phyloP scores from a whole-genome alignment of 805 yeast genomes.

The Hanseniaspora lindneri region DNA sequence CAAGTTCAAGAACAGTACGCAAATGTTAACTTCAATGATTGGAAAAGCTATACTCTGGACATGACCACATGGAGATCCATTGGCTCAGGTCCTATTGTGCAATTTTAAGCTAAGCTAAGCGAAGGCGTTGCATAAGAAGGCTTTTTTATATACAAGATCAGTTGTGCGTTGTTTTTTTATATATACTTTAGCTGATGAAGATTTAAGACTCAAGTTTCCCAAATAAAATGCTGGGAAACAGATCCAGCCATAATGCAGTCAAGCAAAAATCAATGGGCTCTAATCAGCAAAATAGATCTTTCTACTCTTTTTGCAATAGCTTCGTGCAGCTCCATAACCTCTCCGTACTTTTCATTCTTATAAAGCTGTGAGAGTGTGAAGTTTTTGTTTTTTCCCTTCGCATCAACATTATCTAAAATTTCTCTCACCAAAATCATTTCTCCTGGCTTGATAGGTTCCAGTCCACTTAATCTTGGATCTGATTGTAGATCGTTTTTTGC shows the following conservation, averaged over 20 bases:
- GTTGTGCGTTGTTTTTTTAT: not conserved
- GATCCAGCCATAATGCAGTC: not conserved
- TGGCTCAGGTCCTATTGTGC: constrained; percentile 53
- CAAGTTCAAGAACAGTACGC: constrained; percentile 18
- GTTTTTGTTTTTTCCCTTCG: not conserved
- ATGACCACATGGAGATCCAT: constrained; percentile 71
- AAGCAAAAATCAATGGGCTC: constrained; percentile 38
- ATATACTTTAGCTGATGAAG: constrained; percentile 14
- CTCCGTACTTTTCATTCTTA: constrained; percentile 30
- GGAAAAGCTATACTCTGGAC: constrained; percentile 80
- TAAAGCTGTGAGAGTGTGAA: constrained; percentile 5
- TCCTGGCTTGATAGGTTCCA: constrained; percentile 77
- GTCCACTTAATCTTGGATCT: constrained; percentile 62
- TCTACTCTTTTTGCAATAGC: constrained; percentile 58
- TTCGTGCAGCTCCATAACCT: constrained; percentile 67
- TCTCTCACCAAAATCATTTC: constrained; percentile 66
- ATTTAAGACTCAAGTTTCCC: too few species aligned
- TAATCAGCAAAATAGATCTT: constrained; percentile 71
- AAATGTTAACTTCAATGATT: constrained; percentile 42
- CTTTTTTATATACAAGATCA: not conserved
- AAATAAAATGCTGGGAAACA: too few species aligned
- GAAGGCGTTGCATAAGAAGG: not conserved
- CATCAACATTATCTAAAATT: not conserved
- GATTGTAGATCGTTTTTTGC: constrained; percentile 38
- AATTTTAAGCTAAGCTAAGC: constrained; percentile 27